A percentile compares a stretch with the other conserved stretches of the same genome.
phyloP scores from a whole-genome alignment of 2,329 filamentous ascomycete species.

The Cadophora sp. region DNA sequence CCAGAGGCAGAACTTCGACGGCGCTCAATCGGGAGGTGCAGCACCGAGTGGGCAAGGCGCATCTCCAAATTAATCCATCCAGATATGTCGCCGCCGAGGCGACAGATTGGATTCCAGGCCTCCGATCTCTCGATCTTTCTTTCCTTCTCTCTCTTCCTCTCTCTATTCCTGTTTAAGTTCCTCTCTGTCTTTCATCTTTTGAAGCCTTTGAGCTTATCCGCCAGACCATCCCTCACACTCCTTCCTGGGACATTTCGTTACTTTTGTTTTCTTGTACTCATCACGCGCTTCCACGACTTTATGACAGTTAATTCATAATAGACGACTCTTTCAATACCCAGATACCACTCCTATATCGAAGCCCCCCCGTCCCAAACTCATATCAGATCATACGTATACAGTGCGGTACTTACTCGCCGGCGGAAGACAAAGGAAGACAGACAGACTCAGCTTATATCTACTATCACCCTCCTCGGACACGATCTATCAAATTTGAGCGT shows the following conservation, averaged over 20 bases:
- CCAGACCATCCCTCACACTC: background rate
- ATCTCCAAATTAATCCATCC: constrained; percentile 13
- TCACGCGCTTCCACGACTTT: constrained; percentile 16
- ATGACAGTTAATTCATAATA: constrained; percentile 21
- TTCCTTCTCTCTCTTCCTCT: constrained; percentile 3
- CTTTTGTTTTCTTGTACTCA: background rate
- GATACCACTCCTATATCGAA: constrained; percentile 52
- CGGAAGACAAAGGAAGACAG: constrained; percentile 4
- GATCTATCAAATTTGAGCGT: constrained; percentile 9
- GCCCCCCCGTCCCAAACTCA: constrained; percentile 3
- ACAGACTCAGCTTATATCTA: constrained; percentile 2
- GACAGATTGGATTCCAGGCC: constrained; percentile 7
- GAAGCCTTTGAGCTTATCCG: background rate
- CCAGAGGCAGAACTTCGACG: constrained; percentile 5
- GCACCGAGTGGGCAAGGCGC: constrained; percentile 10
- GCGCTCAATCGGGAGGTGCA: constrained; percentile 13
- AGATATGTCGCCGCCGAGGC: constrained; percentile 12
- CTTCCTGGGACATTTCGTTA: constrained; percentile 12
- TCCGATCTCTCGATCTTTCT: background rate
- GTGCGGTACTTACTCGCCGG: background rate
- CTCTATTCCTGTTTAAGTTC: background rate
- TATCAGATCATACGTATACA: constrained; percentile 4
- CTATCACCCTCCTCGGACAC: constrained; percentile 4
- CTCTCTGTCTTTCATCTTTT: background rate
- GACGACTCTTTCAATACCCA: constrained; percentile 56